Percentiles rank a stretch among this genome's conserved stretches.
phyloP scores from a whole-genome alignment of 345 rosid species.

The Eutrema japonicum region DNA sequence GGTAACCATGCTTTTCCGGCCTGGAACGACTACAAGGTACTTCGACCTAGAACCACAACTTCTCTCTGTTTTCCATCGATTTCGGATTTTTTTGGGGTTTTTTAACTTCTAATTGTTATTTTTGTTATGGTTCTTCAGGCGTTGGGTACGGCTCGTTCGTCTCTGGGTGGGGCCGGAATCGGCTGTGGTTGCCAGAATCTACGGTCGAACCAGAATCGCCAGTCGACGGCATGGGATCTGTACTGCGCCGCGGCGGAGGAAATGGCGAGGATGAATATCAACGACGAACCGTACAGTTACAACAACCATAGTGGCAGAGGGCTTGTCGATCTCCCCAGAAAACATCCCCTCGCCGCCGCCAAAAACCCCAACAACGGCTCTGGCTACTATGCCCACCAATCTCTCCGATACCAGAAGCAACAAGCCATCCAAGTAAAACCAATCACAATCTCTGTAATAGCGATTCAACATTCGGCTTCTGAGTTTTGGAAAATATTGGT shows the following conservation, averaged over 20 bases:
- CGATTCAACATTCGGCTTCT: neutral
- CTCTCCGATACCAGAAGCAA: slow-evolving; percentile 57
- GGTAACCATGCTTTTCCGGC: slow-evolving; percentile 23
- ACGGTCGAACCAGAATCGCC: neutral
- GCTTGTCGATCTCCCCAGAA: slow-evolving; percentile 32
- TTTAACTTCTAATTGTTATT: neutral
- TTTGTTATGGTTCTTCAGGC: slow-evolving; percentile 35
- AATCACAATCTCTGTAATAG: neutral
- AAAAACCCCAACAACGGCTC: slow-evolving; percentile 42
- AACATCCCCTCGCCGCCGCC: slow-evolving; percentile 42
- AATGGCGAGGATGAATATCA: slow-evolving; percentile 49
- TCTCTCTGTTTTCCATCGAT: neutral
- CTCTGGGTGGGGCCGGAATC: slow-evolving; percentile 48
- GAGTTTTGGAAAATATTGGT: neutral
- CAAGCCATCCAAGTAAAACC: slow-evolving; percentile 58
- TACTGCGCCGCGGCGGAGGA: slow-evolving; percentile 64
- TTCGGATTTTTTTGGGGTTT: neutral
- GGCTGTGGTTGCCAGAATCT: slow-evolving; percentile 46
- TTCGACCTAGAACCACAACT: neutral
- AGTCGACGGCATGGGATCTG: slow-evolving; percentile 57
- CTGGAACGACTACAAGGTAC: slow-evolving; percentile 48
- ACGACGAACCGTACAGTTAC: slow-evolving; percentile 33
- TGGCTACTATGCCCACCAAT: slow-evolving; percentile 42
- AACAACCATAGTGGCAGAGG: slow-evolving; percentile 39
- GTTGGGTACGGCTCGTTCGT: slow-evolving; percentile 48